Evolutionary conservation across 495 filamentous ascomycete genomes (phyloP), one percentile per base, ranked within the genome.

Genomic region (Niebla homalea): DNA sequence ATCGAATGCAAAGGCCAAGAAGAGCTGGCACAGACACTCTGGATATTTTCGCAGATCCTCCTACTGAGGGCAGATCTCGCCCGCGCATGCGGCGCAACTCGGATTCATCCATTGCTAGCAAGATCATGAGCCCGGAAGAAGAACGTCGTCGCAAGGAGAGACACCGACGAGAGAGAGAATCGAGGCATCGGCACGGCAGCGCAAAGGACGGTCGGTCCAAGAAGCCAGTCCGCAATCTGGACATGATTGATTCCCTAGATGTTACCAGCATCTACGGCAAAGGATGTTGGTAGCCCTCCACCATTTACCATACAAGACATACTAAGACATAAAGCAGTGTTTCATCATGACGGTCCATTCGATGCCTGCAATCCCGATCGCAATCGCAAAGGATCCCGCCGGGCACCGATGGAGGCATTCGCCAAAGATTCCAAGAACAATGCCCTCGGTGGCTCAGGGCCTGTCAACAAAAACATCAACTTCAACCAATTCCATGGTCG

Each of bases 271-370:
- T 99, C 59, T 96, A 94, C 61, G 92, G 93, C 39, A 85, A 87
- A 52, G 92, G 92, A 63, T 74, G 90, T 97, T 70, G 67, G 90
- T 81, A 4, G 16, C 49, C 15, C n/a, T 49, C 16, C 52, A 42
- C 39, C 18, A 21, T 36, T 22, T 26, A 29, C 22, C 29, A 1
- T 39, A 53, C 5, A 43, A 23, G 20, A 38, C 11, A 18, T 25
- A 42, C 51, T 45, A 16, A 59, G 54, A 19, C 44, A 48, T 25
- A 49, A 18, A 16, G 49, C 52, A 95, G 90, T 97, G 62, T 95
- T 99, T 67, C 93, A 99, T 53, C 93, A 99, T 62, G 93, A 99
- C 62, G 93, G 93, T 21, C 93, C 93, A 8, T 99, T 95, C 58
- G 93, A 99, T 68, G 93, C 93, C 15, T 92, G 89, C 66, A 96